A percentile compares a stretch with the other conserved stretches of the same genome.
These are phyloP conservation scores for Lyophyllum atratum DNA, from an alignment of 768 basidiomycete genomes.

Conservation along the genomic window DNA sequence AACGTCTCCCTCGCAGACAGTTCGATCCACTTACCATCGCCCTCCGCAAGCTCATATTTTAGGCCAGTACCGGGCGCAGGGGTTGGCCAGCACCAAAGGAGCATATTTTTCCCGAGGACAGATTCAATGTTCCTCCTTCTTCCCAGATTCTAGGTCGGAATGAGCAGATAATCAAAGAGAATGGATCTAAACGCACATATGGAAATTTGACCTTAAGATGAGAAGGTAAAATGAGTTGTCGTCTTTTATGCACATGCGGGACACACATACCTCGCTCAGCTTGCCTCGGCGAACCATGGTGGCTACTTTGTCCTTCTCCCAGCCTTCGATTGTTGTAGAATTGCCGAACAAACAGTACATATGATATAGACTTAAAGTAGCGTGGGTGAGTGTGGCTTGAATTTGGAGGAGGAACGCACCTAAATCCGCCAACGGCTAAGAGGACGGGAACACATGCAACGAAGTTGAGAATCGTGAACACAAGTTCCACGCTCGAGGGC, in stretches of 20 bases:
- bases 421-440: constrained; percentile 87
- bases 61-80: constrained; percentile 70
- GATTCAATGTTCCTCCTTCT: constrained; percentile 69
- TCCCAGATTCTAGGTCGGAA: constrained; percentile 72
- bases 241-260: neutral
- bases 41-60: constrained; percentile 69
- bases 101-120: constrained; percentile 72
- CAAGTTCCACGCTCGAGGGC: constrained; percentile 65
- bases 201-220: constrained; percentile 79
- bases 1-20: constrained; percentile 28
- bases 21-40: constrained; percentile 74
- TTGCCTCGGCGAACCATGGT: constrained; percentile 83
- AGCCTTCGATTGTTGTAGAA: constrained; percentile 94
- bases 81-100: constrained; percentile 86
- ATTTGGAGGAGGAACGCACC: constrained; percentile 42
- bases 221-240: neutral
- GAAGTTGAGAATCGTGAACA: constrained; percentile 89
- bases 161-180: constrained; percentile 12
- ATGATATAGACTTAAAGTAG: constrained; percentile 72
- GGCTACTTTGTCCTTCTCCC: constrained; percentile 96
- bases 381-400: neutral
- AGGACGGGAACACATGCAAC: constrained; percentile 84
- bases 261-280: constrained; percentile 66
- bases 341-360: constrained; percentile 77
- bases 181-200: constrained; percentile 59